Conservation (phyloP, 2,329 filamentous ascomycete genomes). For the Cladorrhinum sp. region DNA sequence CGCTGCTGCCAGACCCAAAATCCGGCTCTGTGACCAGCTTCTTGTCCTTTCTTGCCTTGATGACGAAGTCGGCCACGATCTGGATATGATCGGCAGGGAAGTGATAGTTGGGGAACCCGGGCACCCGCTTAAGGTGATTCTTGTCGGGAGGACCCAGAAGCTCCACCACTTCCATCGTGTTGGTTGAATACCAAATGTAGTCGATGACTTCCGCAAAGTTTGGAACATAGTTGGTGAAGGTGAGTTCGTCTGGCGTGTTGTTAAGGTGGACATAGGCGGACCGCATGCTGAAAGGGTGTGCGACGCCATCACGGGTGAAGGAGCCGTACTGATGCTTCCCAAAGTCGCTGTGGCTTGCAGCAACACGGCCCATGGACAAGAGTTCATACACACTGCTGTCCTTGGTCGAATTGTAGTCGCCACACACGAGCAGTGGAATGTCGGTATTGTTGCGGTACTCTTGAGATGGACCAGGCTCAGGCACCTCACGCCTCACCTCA, state of each 20-base stretch:
- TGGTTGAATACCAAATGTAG: slow-evolving; percentile 97
- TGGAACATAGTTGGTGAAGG: slow-evolving; percentile 95
- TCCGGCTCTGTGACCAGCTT: slow-evolving; percentile 63
- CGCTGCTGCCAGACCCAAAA: slow-evolving; percentile 45
- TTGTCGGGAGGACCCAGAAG: slow-evolving; percentile 83
- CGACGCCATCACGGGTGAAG: slow-evolving; percentile 87
- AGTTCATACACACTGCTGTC: slow-evolving; percentile 91
- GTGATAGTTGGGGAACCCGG: slow-evolving; percentile 90
- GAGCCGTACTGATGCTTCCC: slow-evolving; percentile 82
- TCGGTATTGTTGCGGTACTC: slow-evolving; percentile 83
- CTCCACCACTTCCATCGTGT: slow-evolving; percentile 77
- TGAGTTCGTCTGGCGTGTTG: slow-evolving; percentile 77
- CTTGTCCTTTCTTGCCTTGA: slow-evolving; percentile 83
- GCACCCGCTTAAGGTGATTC: slow-evolving; percentile 79
- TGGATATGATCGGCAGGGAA: slow-evolving; percentile 92
- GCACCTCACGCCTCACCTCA: slow-evolving; percentile 48
- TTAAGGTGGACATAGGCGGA: slow-evolving; percentile 83
- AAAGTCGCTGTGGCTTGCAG: slow-evolving; percentile 76
- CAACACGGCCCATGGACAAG: slow-evolving; percentile 74
- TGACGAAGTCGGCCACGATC: slow-evolving; percentile 82
- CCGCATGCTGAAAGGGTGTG: slow-evolving; percentile 89
- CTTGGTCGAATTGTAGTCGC: slow-evolving; percentile 90
- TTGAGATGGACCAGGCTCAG: slow-evolving; percentile 73
- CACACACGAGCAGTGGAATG: slow-evolving; percentile 87
- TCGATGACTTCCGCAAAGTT: slow-evolving; percentile 91